Evolutionary conservation across 768 basidiomycete species (phyloP).

Genomic region (Amanita pallidorosea): DNA sequence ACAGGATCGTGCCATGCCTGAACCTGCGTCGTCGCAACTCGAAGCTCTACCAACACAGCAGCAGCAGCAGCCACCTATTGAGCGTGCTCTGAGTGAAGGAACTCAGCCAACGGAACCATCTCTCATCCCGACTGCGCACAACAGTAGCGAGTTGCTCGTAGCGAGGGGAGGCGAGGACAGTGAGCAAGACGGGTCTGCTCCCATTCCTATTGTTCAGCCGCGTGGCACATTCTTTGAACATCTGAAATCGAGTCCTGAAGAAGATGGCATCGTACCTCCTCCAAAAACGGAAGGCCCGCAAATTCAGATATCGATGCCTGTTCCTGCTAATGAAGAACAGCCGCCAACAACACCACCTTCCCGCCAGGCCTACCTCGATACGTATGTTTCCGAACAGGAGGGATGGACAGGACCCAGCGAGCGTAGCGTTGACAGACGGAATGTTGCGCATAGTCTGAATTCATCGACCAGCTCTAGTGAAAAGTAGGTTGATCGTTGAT

Average conservation of each 20-base stretch:
- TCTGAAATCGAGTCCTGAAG: background rate
- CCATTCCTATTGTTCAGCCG: background rate
- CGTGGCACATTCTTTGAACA: background rate
- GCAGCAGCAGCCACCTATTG: background rate
- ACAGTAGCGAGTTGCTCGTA: background rate
- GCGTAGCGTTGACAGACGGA: background rate
- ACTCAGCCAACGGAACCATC: slow-evolving; percentile 1
- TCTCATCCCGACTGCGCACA: background rate
- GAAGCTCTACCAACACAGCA: background rate
- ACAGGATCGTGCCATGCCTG: no score
- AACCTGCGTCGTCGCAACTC: background rate
- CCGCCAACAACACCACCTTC: background rate
- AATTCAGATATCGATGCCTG: background rate
- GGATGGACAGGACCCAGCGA: slow-evolving; percentile 1
- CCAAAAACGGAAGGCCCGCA: background rate
- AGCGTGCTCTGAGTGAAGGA: background rate
- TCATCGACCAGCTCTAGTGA: background rate
- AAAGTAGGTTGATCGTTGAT: background rate
- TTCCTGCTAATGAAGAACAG: background rate
- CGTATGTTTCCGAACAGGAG: background rate
- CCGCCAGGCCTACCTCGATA: background rate
- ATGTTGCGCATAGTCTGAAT: background rate
- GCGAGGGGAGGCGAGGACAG: background rate
- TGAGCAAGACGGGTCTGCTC: background rate
- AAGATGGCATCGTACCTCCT: background rate